These are phyloP conservation scores for Liriodendron chinense DNA, from an alignment of 164 flowering plant genomes.

Conservation along the genomic window DNA sequence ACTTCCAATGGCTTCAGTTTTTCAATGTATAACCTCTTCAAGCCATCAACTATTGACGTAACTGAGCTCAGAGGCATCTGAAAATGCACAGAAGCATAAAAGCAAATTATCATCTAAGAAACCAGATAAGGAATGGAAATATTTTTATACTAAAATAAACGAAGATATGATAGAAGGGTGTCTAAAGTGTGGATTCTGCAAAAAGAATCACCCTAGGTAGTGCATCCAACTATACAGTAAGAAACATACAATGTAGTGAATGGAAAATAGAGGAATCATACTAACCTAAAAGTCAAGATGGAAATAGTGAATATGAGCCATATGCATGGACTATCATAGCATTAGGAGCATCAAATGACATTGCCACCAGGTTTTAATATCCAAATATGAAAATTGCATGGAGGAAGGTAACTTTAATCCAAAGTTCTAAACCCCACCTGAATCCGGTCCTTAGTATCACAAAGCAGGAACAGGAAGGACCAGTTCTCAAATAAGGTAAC, in stretches of 20 bases:
- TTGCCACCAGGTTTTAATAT: neutral
- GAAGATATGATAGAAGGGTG: neutral
- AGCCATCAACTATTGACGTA: conserved; percentile 89
- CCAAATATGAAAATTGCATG: neutral
- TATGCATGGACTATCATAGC: neutral
- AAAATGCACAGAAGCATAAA: conserved; percentile 3
- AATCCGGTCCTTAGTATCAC: neutral
- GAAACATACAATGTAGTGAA: too few species aligned
- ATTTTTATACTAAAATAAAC: neutral
- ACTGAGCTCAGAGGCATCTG: conserved; percentile 63
- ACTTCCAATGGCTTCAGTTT: conserved; percentile 91
- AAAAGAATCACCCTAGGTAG: neutral
- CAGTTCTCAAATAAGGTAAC: neutral
- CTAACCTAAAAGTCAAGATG: too few species aligned
- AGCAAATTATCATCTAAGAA: neutral
- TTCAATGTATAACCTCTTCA: conserved; percentile 81
- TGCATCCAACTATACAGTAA: too few species aligned
- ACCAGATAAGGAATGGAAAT: neutral
- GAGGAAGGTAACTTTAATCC: neutral
- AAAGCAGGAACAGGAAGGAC: neutral
- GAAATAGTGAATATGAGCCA: too few species aligned
- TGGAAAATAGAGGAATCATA: too few species aligned
- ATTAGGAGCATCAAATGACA: neutral
- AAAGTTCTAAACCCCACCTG: neutral
- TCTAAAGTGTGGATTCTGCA: neutral